phyloP scores from a whole-genome alignment of 1,284 basidiomycete species.

The Trichosporon ovoides region DNA sequence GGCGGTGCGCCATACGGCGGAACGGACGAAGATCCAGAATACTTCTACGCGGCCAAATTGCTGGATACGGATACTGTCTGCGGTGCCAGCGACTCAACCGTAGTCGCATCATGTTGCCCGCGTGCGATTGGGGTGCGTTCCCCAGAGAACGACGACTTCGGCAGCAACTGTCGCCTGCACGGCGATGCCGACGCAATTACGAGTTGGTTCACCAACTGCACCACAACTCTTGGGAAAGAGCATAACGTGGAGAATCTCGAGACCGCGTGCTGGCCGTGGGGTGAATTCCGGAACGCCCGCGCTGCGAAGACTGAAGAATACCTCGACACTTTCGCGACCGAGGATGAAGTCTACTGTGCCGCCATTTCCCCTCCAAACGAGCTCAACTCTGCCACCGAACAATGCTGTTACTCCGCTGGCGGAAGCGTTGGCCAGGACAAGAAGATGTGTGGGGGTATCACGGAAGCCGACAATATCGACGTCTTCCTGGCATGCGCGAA shows the following conservation, averaged over 20 bases:
- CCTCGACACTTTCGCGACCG: neutral
- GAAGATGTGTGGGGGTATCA: neutral
- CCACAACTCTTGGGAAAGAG: neutral
- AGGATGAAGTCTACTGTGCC: neutral
- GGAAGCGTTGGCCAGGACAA: neutral
- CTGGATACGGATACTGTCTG: neutral
- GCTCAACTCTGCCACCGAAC: neutral
- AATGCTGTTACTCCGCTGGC: neutral
- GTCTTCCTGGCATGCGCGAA: conserved; percentile 1
- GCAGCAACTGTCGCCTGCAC: neutral
- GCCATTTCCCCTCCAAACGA: neutral
- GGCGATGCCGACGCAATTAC: neutral
- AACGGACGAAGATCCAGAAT: neutral
- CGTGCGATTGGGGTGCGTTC: neutral
- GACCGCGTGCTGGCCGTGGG: neutral
- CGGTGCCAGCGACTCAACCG: neutral
- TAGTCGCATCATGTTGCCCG: neutral
- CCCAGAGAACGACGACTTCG: conserved; percentile 3
- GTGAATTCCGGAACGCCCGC: neutral
- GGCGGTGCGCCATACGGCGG: neutral
- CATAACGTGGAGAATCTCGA: neutral
- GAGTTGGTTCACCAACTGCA: neutral
- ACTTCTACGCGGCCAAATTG: conserved; percentile 2
- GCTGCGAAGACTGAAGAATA: neutral
- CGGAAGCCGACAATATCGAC: conserved; percentile 1